These are phyloP conservation scores for Geosmithia flava DNA, from an alignment of 2,329 filamentous ascomycete genomes.

Conservation along the genomic window DNA sequence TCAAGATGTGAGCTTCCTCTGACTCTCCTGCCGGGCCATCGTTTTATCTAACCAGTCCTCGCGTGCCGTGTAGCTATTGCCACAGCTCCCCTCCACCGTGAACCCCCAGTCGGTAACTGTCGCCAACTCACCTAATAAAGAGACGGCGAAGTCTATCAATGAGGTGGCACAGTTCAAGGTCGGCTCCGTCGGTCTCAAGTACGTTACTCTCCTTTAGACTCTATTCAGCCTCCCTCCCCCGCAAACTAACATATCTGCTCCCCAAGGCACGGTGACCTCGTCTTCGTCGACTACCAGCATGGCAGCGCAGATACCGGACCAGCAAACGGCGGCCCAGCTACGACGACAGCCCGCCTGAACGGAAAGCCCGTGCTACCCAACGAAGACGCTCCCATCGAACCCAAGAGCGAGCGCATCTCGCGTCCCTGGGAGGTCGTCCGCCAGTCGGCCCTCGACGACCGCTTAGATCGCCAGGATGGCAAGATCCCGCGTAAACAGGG, in stretches of 20 bases:
- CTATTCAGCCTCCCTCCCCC: neutral
- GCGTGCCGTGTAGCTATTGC: conserved; percentile 31
- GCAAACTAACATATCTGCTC: neutral
- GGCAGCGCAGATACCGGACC: conserved; percentile 24
- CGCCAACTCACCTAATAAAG: conserved; percentile 47
- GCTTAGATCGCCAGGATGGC: conserved; percentile 75
- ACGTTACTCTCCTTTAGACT: conserved; percentile 9
- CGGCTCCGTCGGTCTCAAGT: conserved; percentile 48
- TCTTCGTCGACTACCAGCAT: conserved; percentile 74
- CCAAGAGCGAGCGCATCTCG: conserved; percentile 48
- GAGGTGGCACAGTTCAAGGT: conserved; percentile 46
- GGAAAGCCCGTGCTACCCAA: conserved; percentile 60
- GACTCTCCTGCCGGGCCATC: neutral
- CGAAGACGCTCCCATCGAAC: conserved; percentile 54
- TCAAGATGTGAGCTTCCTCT: conserved; percentile 6
- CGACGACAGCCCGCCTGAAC: conserved; percentile 55
- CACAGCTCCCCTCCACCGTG: conserved; percentile 48
- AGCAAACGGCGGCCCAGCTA: conserved; percentile 22
- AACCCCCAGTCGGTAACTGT: conserved; percentile 47
- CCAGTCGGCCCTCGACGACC: conserved; percentile 79
- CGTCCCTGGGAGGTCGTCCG: conserved; percentile 71
- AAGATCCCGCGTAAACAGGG: conserved; percentile 73
- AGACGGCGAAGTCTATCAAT: conserved; percentile 43
- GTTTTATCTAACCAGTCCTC: neutral
- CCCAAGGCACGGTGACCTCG: conserved; percentile 72